Evolutionary conservation across 1,139 yeast genomes (phyloP), one percentile per base, ranked within the genome.

Genomic region (Hanseniaspora sp.): DNA sequence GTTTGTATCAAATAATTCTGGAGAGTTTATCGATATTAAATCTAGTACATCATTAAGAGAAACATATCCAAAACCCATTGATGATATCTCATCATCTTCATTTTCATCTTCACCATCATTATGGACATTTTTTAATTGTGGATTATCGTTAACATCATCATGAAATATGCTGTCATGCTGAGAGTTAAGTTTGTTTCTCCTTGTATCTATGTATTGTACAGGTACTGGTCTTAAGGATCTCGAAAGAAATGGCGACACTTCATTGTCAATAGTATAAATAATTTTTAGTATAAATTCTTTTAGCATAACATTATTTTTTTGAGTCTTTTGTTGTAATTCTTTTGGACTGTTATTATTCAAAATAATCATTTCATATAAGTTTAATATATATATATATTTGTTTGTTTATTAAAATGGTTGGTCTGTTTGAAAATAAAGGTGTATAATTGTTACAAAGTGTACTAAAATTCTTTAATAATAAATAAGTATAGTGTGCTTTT

Each of bases 261-360:
- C 67, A 41, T 63, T 64, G 42, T 66, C 70, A 46, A 67, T 55
- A 12, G 68, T 59, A 54, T 67, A 67, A 29, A 67, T 59, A 17
- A 67, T 62, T 59, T 67, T 67, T 52, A 67, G 54, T 33, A 66
- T 61, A 67, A 67, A 39, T 9, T 53, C 40, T 18, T 31, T 45
- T 13, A 31, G n/a, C 5, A 18, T n/a, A 12, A 31, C 8, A 7
- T 37, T 23, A 17, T 8, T 37, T 28, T 37, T 17, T 29, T 23
- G 23, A 23, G 23, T 23, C 23, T 33, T 29, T 28, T 28, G 34
- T 37, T 43, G 18, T 7, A 17, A 17, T 23, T 23, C 23, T 23
- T 23, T 23, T 23, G 23, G 23, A 23, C 23, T 23, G 23, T 23
- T 23, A 23, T 23, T 23, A 23, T 23, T 23, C 23, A 23, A 4